These are phyloP conservation scores for Globisporangium solare DNA, from an alignment of 352 stramenopile genomes.

Conservation along the genomic window DNA sequence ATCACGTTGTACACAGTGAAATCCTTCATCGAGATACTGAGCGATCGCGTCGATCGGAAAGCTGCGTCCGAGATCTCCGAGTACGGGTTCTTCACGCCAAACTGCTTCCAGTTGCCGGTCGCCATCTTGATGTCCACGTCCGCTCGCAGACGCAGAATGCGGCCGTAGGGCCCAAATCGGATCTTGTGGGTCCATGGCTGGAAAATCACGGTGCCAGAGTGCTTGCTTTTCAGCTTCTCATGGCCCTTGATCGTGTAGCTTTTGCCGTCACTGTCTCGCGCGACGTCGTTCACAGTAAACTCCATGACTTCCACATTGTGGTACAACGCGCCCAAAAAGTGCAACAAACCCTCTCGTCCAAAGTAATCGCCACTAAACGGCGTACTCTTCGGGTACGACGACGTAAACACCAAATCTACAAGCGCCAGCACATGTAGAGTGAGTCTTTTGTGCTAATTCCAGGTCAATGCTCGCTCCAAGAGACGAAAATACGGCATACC, in stretches of 20 bases:
- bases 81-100: conserved; percentile 78
- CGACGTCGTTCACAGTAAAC: conserved; percentile 66
- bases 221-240: conserved; percentile 81
- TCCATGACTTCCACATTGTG: conserved; percentile 80
- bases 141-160: conserved; percentile 74
- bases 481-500: conserved; percentile 12
- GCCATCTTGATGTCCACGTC: conserved; percentile 73
- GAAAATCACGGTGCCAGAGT: conserved; percentile 59
- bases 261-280: conserved; percentile 60
- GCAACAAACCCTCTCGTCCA: conserved; percentile 72
- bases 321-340: conserved; percentile 71
- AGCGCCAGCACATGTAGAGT: neutral
- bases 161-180: conserved; percentile 75
- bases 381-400: conserved; percentile 71
- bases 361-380: conserved; percentile 84
- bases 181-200: conserved; percentile 76
- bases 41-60: conserved; percentile 74
- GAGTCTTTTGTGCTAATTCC: neutral
- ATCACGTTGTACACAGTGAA: conserved; percentile 91
- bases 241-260: conserved; percentile 68
- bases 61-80: conserved; percentile 72
- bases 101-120: conserved; percentile 73
- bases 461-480: neutral
- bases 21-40: conserved; percentile 87
- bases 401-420: conserved; percentile 79